phyloP scores from a whole-genome alignment of 148 eudicot genomes.

The Camellia lanceoleosa region DNA sequence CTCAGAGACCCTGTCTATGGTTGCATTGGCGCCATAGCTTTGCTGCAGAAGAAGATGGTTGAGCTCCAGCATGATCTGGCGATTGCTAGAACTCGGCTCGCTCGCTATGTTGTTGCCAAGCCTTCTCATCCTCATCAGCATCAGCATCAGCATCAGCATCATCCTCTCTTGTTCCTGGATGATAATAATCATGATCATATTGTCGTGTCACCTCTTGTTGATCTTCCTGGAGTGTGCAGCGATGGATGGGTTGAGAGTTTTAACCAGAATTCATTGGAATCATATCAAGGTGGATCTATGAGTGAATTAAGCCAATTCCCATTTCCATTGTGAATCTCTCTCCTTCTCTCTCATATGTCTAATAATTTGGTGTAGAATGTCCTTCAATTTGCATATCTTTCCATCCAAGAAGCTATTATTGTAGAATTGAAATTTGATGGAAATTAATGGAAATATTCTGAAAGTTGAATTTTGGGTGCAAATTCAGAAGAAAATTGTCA shows the following conservation, averaged over 20 bases:
- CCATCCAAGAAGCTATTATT: not conserved
- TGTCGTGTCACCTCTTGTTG: not conserved
- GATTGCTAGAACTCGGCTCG: constrained; percentile 47
- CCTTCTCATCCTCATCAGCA: not conserved
- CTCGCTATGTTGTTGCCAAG: constrained; percentile 26
- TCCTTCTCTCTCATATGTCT: not conserved
- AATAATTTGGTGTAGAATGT: not conserved
- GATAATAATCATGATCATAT: not conserved
- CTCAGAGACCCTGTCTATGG: constrained; percentile 82
- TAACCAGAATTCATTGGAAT: constrained; percentile 7
- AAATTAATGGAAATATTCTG: not conserved
- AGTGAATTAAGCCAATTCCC: constrained; percentile 19
- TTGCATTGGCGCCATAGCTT: constrained; percentile 71
- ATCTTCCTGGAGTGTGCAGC: not conserved
- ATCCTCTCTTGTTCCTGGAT: not conserved
- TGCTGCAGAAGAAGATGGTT: constrained; percentile 51
- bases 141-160: too few relatives aligned
- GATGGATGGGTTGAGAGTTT: constrained; percentile 14
- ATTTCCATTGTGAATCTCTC: constrained; percentile 14
- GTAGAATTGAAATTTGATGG: not conserved
- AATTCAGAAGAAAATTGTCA: too few relatives aligned
- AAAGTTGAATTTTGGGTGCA: not conserved
- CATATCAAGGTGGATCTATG: constrained; percentile 20
- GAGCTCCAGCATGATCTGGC: constrained; percentile 68
- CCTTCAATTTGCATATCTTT: not conserved